Conservation (phyloP, 2,329 filamentous ascomycete species). For the Phialophora chinensis region DNA sequence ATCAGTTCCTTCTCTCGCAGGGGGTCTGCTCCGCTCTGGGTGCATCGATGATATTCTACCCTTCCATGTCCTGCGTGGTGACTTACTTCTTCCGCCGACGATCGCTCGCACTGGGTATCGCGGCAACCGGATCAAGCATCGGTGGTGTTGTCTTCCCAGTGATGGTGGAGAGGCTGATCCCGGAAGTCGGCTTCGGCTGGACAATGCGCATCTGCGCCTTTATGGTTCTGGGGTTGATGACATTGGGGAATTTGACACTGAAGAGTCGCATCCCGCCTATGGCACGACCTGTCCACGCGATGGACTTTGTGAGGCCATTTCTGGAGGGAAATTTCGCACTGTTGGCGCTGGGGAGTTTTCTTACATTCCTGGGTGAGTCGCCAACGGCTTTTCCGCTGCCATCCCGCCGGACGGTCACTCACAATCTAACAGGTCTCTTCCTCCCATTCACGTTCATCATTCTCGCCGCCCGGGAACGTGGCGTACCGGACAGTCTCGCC, state of each 20-base stretch:
- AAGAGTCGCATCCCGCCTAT: conserved; percentile 57
- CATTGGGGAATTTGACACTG: conserved; percentile 60
- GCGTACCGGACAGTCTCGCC: conserved; percentile 57
- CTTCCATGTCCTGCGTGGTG: conserved; percentile 44
- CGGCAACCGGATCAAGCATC: conserved; percentile 60
- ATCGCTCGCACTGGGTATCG: conserved; percentile 60
- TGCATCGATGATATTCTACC: conserved; percentile 58
- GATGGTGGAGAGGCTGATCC: conserved; percentile 63
- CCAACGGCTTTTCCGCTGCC: conserved; percentile 28
- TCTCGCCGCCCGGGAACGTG: conserved; percentile 45
- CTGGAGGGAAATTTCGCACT: conserved; percentile 40
- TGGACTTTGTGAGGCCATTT: conserved; percentile 44
- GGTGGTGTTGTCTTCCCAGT: conserved; percentile 68
- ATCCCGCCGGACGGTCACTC: neutral
- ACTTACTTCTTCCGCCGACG: conserved; percentile 52
- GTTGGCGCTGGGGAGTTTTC: conserved; percentile 37
- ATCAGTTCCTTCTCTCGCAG: conserved; percentile 63
- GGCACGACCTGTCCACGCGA: conserved; percentile 41
- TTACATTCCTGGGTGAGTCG: conserved; percentile 55
- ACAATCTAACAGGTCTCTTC: conserved; percentile 42
- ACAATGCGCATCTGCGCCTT: conserved; percentile 64
- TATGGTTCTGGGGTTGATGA: conserved; percentile 64
- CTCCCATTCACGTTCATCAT: conserved; percentile 42
- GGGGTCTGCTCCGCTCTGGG: conserved; percentile 60
- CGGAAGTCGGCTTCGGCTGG: conserved; percentile 62